Evolutionary conservation across 495 filamentous ascomycete genomes (phyloP), one percentile per base, ranked within the genome.

Genomic region (Friedmanniomyces endolithicus): DNA sequence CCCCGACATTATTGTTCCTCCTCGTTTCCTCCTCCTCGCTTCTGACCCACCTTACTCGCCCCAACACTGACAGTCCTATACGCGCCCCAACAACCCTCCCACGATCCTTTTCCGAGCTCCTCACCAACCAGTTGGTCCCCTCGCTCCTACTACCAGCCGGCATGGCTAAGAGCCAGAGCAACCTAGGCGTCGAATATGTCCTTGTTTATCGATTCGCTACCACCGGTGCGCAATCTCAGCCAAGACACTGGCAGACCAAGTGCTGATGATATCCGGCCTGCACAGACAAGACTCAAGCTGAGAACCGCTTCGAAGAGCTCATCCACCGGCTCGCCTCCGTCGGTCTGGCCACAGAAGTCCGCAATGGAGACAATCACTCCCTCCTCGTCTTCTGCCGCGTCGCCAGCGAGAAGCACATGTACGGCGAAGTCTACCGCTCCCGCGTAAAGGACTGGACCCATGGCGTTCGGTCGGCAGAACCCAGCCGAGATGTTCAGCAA

Each of bases 371-470:
- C 55, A 79, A 83, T 16, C 75, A 78, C 43, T 87, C 86, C 6
- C 69, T 96, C 35, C 72, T 98, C 40, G 74, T 98, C 48, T 96
- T 97, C 66, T 76, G 86, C 61, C 83, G 84, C 63, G 80, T 90
- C 16, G 80, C 79, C 47, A 87, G 84, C 2, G 72, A 81, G 37
- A 69, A 76, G 54, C 76, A 82, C 53, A 70, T 90, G 48, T 69
- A 72, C 53, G 70, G 68, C 25, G 71, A 74, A 48, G 65, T 76
- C 29, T 75, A 74, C 62, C 65, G 72, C 23, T 85, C 82, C 11
- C 74, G 92, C 48, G 83, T 96, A 45, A 88, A 88, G 63, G 94
- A 98, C 72, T 98, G 92, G 92, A 83, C 97, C 24, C 85, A 90
- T 70, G 88, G 92, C 31, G 84, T 96, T 35, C 83, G 88, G 40